Evolutionary conservation across 2,329 filamentous ascomycete genomes (phyloP).

Genomic region (Botryotinia calthae): DNA sequence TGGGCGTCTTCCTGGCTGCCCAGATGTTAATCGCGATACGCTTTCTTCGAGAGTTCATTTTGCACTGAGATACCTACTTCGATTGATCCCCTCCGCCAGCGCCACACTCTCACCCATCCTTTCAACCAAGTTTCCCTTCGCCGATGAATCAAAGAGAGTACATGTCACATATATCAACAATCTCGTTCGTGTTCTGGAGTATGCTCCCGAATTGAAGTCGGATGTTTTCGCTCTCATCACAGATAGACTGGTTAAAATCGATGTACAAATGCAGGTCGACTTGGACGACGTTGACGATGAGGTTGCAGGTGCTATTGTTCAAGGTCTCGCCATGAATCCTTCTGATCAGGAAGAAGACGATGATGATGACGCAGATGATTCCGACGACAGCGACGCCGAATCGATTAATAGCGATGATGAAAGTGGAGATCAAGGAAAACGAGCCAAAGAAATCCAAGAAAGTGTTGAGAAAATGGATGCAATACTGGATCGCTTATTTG

Average conservation of each 20-base stretch:
- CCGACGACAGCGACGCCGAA: conserved; percentile 64
- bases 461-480: conserved; percentile 90
- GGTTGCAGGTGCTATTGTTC: conserved; percentile 69
- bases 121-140: conserved; percentile 68
- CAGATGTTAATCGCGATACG: conserved; percentile 59
- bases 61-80: conserved; percentile 71
- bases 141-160: conserved; percentile 71
- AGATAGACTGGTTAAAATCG: conserved; percentile 85
- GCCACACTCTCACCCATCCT: conserved; percentile 67
- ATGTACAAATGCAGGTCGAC: conserved; percentile 92
- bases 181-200: conserved; percentile 71
- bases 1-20: conserved; percentile 45
- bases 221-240: conserved; percentile 82
- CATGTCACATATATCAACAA: conserved; percentile 89
- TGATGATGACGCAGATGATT: conserved; percentile 46
- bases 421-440: conserved; percentile 59
- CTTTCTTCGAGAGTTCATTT: conserved; percentile 73
- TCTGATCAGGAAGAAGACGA: conserved; percentile 54
- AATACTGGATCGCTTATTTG: conserved; percentile 84
- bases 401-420: conserved; percentile 70
- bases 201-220: conserved; percentile 72
- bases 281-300: conserved; percentile 92
- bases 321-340: conserved; percentile 45
- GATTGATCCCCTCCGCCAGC: conserved; percentile 77
- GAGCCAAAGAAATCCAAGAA: conserved; percentile 70